A percentile compares a stretch with the other conserved stretches of the same genome.
Conservation (phyloP, 768 basidiomycete species). For the Boletus insuetus region DNA sequence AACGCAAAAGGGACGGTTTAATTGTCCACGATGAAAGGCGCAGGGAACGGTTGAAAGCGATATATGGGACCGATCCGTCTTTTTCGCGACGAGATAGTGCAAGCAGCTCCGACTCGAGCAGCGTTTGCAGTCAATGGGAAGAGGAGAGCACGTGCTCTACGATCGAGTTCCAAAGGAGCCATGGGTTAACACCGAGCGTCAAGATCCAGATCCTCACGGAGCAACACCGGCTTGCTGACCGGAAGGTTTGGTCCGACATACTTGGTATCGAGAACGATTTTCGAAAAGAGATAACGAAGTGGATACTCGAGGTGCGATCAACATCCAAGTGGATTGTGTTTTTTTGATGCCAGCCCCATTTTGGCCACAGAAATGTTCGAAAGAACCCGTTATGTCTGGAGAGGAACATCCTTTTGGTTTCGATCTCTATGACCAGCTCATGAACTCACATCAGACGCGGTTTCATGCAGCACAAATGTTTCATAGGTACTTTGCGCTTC, state of each 20-base stretch:
- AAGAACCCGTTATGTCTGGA: not conserved
- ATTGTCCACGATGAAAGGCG: slow-evolving; percentile 10
- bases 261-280: slow-evolving; percentile 35
- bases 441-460: slow-evolving; percentile 52
- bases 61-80: not conserved
- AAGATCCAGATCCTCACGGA: not conserved
- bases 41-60: not conserved
- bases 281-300: slow-evolving; percentile 37
- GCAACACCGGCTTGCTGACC: not conserved
- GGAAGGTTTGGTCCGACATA: slow-evolving; percentile 13
- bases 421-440: slow-evolving; percentile 50
- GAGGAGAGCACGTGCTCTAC: slow-evolving; percentile 12
- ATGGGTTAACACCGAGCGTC: not conserved
- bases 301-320: slow-evolving; percentile 44
- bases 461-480: slow-evolving; percentile 67
- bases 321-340: not conserved
- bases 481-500: slow-evolving; percentile 49
- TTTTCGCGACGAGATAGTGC: slow-evolving; percentile 5
- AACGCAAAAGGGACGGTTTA: slow-evolving; percentile 37
- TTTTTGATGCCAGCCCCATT: not conserved
- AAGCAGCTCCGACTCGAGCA: slow-evolving; percentile 12
- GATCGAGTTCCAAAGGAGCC: slow-evolving; percentile 23
- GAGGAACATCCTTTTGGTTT: not conserved
- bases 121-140: slow-evolving; percentile 14
- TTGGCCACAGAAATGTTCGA: slow-evolving; percentile 8